phyloP scores from a whole-genome alignment of 257 asterid species.

The Buddleja alternifolia region DNA sequence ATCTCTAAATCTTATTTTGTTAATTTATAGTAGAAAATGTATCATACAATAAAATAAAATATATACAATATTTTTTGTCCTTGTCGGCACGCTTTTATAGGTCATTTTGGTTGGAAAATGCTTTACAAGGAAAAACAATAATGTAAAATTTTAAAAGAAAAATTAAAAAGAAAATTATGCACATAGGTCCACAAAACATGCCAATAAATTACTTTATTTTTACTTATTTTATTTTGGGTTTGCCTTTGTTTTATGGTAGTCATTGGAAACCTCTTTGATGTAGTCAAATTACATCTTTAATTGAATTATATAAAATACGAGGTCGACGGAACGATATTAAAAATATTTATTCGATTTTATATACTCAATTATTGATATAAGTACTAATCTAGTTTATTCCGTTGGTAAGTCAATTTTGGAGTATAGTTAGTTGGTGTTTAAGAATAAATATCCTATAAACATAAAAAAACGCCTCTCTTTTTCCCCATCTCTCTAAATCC shows the following conservation, averaged over 20 bases:
- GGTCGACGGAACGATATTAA: background rate
- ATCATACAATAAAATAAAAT: too few relatives aligned
- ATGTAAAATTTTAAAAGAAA: background rate
- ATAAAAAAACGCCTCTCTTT: too few relatives aligned
- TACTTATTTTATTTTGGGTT: background rate
- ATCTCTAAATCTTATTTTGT: too few relatives aligned
- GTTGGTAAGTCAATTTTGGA: too few relatives aligned
- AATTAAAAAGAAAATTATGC: background rate
- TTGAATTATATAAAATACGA: background rate
- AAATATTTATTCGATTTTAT: background rate
- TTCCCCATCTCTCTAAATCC: too few relatives aligned
- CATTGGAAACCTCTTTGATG: slow-evolving; percentile 27
- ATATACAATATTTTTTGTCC: too few relatives aligned
- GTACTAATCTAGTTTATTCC: too few relatives aligned
- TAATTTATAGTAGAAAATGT: too few relatives aligned
- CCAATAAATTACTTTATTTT: background rate
- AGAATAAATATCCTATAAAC: too few relatives aligned
- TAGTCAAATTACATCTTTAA: slow-evolving; percentile 21
- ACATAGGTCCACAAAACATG: background rate
- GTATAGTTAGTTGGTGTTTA: too few relatives aligned
- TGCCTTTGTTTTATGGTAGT: slow-evolving; percentile 18
- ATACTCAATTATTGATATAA: background rate
- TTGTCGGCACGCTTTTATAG: background rate
- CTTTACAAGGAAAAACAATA: background rate
- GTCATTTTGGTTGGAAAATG: background rate